Conservation (phyloP, 495 filamentous ascomycete genomes). For the Thermochaetoides thermophila region DNA sequence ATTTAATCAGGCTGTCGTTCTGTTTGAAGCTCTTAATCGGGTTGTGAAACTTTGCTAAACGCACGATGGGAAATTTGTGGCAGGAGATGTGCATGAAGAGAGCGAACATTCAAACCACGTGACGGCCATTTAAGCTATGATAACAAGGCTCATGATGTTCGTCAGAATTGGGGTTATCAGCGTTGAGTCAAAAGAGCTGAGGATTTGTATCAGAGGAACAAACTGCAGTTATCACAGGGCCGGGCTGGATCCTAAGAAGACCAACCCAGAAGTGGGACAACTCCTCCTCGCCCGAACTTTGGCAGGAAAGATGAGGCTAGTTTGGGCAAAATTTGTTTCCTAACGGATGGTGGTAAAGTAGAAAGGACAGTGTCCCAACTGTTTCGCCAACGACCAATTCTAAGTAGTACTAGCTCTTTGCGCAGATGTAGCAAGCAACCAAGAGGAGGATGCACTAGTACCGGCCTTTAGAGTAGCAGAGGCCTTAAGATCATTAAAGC, state of each 20-base stretch:
- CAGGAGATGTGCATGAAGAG: conserved; percentile 31
- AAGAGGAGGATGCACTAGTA: conserved; percentile 49
- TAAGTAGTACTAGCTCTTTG: conserved; percentile 58
- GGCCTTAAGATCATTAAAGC: conserved; percentile 66
- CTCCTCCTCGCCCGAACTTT: conserved; percentile 48
- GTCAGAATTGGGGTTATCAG: conserved; percentile 59
- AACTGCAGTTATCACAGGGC: conserved; percentile 72
- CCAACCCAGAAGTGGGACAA: conserved; percentile 55
- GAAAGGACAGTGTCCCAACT: conserved; percentile 36
- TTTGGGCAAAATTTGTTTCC: conserved; percentile 26
- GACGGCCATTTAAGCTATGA: conserved; percentile 56
- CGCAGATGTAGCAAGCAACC: conserved; percentile 44
- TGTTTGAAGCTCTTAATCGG: conserved; percentile 61
- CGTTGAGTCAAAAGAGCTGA: conserved; percentile 52
- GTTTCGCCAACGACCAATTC: conserved; percentile 56
- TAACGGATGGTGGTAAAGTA: conserved; percentile 23
- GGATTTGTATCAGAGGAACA: conserved; percentile 70
- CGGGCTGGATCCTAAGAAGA: conserved; percentile 74
- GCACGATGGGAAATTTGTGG: conserved; percentile 51
- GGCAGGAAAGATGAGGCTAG: conserved; percentile 43
- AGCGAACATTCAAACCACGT: conserved; percentile 56
- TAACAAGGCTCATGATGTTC: conserved; percentile 40
- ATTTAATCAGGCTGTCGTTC: conserved; percentile 61
- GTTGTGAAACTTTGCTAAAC: too few species aligned
- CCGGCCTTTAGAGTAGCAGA: conserved; percentile 54